phyloP scores from a whole-genome alignment of 176 grass and related monocot genomes.

The Rhynchospora pubera region DNA sequence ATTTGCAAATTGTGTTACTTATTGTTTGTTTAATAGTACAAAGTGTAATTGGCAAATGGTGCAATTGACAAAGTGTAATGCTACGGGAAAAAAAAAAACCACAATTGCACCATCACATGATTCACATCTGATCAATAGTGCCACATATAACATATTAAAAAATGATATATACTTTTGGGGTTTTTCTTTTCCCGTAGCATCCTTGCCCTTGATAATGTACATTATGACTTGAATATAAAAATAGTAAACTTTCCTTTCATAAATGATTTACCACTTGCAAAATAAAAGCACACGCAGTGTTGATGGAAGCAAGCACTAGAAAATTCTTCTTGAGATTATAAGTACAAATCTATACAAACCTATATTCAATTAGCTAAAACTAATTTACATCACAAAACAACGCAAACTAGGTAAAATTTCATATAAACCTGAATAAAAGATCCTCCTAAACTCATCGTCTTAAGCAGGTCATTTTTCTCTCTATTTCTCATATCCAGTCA shows the following conservation, averaged over 20 bases:
- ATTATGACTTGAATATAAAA: not conserved
- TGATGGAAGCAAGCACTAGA: not conserved
- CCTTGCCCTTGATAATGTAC: not conserved
- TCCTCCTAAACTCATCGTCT: not conserved
- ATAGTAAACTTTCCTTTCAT: not conserved
- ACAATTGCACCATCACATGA: too few species aligned
- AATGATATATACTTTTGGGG: not conserved
- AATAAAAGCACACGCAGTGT: not conserved
- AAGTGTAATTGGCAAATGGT: too few species aligned
- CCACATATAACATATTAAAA: not conserved
- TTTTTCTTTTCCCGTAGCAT: not conserved
- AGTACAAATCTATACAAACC: not conserved
- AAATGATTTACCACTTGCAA: not conserved
- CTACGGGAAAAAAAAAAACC: too few species aligned
- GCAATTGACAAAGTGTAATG: too few species aligned
- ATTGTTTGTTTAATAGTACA: too few species aligned
- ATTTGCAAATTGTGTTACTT: too few species aligned
- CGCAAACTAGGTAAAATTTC: slow-evolving; percentile 9
- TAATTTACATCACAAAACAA: slow-evolving; percentile 3
- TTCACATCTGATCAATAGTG: not conserved
- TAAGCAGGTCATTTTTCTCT: not conserved
- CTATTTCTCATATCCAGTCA: not conserved
- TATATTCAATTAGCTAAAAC: not conserved
- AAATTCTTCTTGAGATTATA: not conserved
- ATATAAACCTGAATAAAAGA: not conserved